Evolutionary conservation across 768 basidiomycete species (phyloP).

Genomic region (Megacollybia marginata): DNA sequence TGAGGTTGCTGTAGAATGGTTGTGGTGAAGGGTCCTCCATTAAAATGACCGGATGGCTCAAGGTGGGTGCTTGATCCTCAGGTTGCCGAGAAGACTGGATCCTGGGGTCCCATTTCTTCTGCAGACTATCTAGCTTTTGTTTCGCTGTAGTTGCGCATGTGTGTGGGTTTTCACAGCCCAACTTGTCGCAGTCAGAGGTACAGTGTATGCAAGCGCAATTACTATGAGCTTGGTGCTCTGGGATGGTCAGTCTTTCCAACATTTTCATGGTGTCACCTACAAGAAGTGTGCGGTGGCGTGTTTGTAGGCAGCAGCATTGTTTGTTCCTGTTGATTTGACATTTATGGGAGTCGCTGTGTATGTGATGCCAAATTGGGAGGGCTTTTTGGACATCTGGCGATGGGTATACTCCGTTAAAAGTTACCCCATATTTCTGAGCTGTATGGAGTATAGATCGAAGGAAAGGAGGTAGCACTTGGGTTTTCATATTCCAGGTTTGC

Average conservation of each 20-base stretch:
- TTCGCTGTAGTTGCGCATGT: not conserved
- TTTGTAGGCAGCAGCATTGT: not conserved
- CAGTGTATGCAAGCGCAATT: not conserved
- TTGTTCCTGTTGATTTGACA: not conserved
- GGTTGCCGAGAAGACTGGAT: no score
- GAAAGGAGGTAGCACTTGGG: not conserved
- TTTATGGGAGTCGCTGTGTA: not conserved
- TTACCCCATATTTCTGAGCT: not conserved
- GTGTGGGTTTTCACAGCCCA: not conserved
- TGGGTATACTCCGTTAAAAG: not conserved
- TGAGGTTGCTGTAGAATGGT: no score
- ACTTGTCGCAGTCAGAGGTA: not conserved
- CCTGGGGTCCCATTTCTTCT: not conserved
- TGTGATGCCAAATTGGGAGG: not conserved
- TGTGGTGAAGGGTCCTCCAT: no score
- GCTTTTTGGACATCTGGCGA: not conserved
- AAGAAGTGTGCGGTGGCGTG: not conserved
- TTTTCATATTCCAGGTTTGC: not conserved
- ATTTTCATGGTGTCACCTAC: not conserved
- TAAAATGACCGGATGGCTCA: no score
- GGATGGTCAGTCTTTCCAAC: not conserved
- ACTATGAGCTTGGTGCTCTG: not conserved
- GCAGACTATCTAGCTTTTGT: not conserved
- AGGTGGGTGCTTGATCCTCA: no score
- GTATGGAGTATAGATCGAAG: not conserved